Base-by-base conservation (phyloP, 108 stramenopile genomes). In the Cyclotella sp. region DNA sequence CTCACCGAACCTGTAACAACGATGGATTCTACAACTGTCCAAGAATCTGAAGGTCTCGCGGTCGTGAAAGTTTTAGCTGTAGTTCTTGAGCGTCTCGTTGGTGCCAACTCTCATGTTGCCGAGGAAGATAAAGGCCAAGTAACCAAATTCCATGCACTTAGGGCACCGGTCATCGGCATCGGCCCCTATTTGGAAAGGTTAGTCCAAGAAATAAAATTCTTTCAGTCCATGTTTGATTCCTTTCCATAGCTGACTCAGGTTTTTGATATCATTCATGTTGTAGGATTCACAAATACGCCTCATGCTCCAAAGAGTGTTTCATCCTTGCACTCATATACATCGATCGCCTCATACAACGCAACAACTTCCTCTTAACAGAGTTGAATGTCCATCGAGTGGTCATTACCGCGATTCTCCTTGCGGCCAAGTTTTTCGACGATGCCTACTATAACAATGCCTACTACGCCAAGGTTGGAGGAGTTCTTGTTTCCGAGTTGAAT, bases 351-450 rank as follows among this genome's bases (percentile, higher is more conserved):
- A 97, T 98, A 69, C 96, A 98, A 78, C 72, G 92, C 28, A 97
- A 97, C 72, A 91, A 95, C 76, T 96, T 98, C 67, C 72, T 95
- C 4, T 88, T 98, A 18, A 96, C 97, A 8, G 92, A 95, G 27
- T 83, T 98, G 29, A 99, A 99, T 73, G 97, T 98, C 16, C 99
- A 99, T 67, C 94, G 98, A 13, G 96, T 98, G 4, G 83, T 97
- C 28, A 98, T 98, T 68, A 98, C 98, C 55, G 91, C 96, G 9
- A 85, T 98, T 52, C 87, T 99, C 49, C 79, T 98, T 9, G 98
- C 98, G 8, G 98, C 99, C 21, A 99, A 99, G 81, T 99, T 98
- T 72, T 98, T 98, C 66, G 99, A 99, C 74, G 99, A 99, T 87
- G 95, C 96, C 55, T 99, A 98, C 86, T 98, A 96, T 91, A 98